phyloP scores from a whole-genome alignment of 208 protist genomes.

The Trypanosoma melophagium region DNA sequence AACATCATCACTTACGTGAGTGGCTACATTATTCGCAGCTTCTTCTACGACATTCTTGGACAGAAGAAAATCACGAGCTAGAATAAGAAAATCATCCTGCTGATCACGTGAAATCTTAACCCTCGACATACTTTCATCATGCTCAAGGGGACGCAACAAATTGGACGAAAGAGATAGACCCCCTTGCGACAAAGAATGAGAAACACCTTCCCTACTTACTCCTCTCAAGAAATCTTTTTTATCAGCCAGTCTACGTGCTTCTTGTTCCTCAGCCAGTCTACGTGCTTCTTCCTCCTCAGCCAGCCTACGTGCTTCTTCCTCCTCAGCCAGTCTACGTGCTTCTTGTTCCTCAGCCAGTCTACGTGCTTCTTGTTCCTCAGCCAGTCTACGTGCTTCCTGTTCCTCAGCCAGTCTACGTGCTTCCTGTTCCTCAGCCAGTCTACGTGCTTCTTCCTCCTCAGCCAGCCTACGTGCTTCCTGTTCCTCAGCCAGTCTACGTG shows the following conservation, averaged over 20 bases:
- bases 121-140: slow-evolving; percentile 20
- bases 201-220: neutral
- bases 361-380: slow-evolving; percentile 29
- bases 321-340: too few species aligned
- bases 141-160: slow-evolving; percentile 2
- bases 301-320: too few species aligned
- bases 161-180: slow-evolving; percentile 5
- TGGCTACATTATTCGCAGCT: neutral
- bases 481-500: too few species aligned
- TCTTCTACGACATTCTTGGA: slow-evolving; percentile 20
- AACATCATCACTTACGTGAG: slow-evolving; percentile 30
- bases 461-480: too few species aligned
- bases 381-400: too few species aligned
- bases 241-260: too few species aligned
- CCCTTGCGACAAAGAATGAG: neutral
- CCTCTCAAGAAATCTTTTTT: neutral
- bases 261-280: too few species aligned
- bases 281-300: too few species aligned
- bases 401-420: too few species aligned
- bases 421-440: too few species aligned
- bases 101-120: slow-evolving; percentile 14
- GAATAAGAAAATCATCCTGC: slow-evolving; percentile 30
- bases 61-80: slow-evolving; percentile 22
- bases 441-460: too few species aligned
- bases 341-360: neutral